These are phyloP conservation scores for Dactylis glomerata DNA, from an alignment of 176 grass and related monocot species.

Conservation along the genomic window DNA sequence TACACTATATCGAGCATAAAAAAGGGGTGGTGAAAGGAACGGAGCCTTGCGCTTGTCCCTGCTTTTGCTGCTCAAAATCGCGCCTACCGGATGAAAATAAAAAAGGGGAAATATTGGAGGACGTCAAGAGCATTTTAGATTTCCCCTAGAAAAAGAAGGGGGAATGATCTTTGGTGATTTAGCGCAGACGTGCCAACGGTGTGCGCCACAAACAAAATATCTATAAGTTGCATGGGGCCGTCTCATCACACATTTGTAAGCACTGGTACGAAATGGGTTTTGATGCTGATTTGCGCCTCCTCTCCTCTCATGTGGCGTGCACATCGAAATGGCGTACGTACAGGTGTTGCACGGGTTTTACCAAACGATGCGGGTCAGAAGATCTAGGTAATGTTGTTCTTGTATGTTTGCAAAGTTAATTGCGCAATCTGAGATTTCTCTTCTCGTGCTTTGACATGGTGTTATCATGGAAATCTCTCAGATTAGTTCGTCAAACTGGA, in stretches of 20 bases:
- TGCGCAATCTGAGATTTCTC: background rate
- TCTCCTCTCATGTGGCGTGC: background rate
- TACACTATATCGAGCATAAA: too few species aligned
- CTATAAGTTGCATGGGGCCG: constrained; percentile 5
- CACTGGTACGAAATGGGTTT: constrained; percentile 5
- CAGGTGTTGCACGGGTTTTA: background rate
- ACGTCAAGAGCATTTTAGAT: too few species aligned
- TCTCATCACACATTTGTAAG: constrained; percentile 19
- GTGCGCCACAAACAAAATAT: background rate
- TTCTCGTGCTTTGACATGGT: background rate
- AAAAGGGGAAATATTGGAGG: background rate
- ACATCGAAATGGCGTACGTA: background rate
- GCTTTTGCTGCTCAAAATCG: background rate
- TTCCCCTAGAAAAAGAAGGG: background rate
- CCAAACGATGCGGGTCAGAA: background rate
- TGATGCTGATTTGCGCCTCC: constrained; percentile 1
- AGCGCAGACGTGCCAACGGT: background rate
- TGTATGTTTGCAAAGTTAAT: background rate
- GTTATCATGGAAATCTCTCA: too few species aligned
- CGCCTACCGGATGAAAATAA: background rate
- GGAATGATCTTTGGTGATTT: background rate
- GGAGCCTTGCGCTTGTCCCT: background rate
- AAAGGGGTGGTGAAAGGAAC: constrained; percentile 46
- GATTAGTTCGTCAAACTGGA: background rate
- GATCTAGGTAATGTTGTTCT: background rate